phyloP scores from a whole-genome alignment of 1,139 yeast species.

The Saccharomycopsis crataegensis region DNA sequence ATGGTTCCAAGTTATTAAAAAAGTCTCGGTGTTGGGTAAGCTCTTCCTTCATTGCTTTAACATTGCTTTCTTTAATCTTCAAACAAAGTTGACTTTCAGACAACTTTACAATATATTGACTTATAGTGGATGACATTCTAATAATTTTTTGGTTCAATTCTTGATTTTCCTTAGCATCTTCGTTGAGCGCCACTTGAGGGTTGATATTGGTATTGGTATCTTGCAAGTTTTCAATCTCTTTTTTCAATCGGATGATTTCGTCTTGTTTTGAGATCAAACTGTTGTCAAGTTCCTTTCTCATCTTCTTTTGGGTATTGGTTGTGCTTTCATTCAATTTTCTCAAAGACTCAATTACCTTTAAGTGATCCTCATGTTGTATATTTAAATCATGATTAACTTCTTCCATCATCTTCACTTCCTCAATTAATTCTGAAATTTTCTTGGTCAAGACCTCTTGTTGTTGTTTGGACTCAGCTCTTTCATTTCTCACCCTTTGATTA shows the following conservation, averaged over 20 bases:
- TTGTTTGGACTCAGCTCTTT: not conserved
- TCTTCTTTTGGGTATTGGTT: too few species aligned
- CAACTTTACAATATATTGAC: slow-evolving; percentile 4
- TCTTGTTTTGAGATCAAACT: not conserved
- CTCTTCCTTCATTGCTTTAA: not conserved
- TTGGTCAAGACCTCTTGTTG: not conserved
- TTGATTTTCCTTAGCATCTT: not conserved
- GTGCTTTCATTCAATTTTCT: too few species aligned
- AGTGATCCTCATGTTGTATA: too few species aligned
- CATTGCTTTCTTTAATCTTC: slow-evolving; percentile 3
- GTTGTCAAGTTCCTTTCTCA: not conserved
- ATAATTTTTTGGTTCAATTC: not conserved
- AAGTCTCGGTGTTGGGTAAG: not conserved
- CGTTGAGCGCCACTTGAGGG: too few species aligned
- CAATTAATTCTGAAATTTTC: not conserved
- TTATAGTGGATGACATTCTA: not conserved
- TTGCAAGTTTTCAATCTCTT: too few species aligned
- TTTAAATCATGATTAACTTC: not conserved
- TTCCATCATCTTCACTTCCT: not conserved
- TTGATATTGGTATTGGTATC: too few species aligned
- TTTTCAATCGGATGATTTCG: too few species aligned
- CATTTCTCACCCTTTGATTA: slow-evolving; percentile 1
- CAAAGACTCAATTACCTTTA: too few species aligned
- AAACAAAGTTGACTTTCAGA: slow-evolving; percentile 12
- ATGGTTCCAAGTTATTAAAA: not conserved